These are phyloP conservation scores for Pseudopyricularia javanii DNA, from an alignment of 2,329 filamentous ascomycete species.

Conservation along the genomic window DNA sequence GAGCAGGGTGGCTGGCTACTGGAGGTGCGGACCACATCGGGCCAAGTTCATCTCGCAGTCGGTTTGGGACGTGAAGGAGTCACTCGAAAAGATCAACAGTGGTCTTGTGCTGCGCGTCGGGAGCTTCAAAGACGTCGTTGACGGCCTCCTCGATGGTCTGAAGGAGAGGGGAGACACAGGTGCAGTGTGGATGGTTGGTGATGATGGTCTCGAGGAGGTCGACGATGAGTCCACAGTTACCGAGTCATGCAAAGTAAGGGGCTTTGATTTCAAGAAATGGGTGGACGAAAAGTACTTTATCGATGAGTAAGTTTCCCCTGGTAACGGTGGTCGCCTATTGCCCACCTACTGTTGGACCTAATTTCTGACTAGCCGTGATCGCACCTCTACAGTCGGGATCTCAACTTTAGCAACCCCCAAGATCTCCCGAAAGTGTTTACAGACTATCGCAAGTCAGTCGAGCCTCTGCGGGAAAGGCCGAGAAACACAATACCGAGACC, in stretches of 20 bases:
- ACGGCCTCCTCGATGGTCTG: constrained; percentile 40
- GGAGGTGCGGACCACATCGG: constrained; percentile 62
- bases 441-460: constrained; percentile 58
- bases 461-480: constrained; percentile 56
- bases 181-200: constrained; percentile 62
- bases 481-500: constrained; percentile 43
- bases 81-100: constrained; percentile 45
- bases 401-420: constrained; percentile 40
- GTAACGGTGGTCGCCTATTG: no score
- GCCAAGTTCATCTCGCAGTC: constrained; percentile 61
- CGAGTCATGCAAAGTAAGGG: constrained; percentile 35
- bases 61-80: constrained; percentile 59
- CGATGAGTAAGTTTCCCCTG: constrained; percentile 51
- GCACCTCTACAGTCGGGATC: constrained; percentile 44
- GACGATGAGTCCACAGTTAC: constrained; percentile 47
- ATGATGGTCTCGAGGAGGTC: constrained; percentile 58
- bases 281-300: constrained; percentile 68
- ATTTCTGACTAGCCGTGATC: constrained; percentile 7
- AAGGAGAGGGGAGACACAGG: constrained; percentile 25
- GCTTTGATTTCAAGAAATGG: constrained; percentile 52
- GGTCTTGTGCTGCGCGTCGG: constrained; percentile 55
- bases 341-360: background rate
- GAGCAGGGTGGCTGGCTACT: constrained; percentile 53
- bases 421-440: constrained; percentile 68
- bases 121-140: constrained; percentile 43